These are phyloP conservation scores for Hyaloperonospora arabidopsidis DNA, from an alignment of 352 stramenopile species.

Conservation along the genomic window DNA sequence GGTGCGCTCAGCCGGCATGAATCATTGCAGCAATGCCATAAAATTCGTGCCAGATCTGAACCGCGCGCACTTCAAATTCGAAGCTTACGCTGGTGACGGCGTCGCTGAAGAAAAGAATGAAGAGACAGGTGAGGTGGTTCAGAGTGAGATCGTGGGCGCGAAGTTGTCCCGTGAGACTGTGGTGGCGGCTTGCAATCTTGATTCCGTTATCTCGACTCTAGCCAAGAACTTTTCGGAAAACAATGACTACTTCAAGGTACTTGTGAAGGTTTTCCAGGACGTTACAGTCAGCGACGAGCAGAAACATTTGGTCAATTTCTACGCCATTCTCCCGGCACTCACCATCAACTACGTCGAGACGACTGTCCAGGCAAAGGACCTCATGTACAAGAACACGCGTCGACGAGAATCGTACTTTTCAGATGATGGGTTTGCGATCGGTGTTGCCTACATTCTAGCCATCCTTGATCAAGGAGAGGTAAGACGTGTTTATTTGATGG, in stretches of 20 bases:
- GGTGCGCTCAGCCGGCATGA: constrained; percentile 88
- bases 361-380: constrained; percentile 87
- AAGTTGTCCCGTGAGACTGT: constrained; percentile 76
- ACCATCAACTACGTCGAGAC: constrained; percentile 88
- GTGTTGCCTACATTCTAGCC: constrained; percentile 89
- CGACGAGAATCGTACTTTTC: constrained; percentile 92
- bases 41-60: constrained; percentile 90
- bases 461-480: constrained; percentile 86
- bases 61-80: constrained; percentile 79
- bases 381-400: constrained; percentile 93
- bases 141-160: constrained; percentile 42
- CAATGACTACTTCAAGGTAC: constrained; percentile 90
- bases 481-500: constrained; percentile 2
- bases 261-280: constrained; percentile 85
- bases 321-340: constrained; percentile 80
- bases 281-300: constrained; percentile 82
- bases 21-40: constrained; percentile 89
- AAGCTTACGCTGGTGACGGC: constrained; percentile 57
- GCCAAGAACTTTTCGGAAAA: constrained; percentile 88
- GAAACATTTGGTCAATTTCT: constrained; percentile 90
- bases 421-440: constrained; percentile 93
- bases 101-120: constrained; percentile 51
- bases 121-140: constrained; percentile 39
- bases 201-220: constrained; percentile 81
- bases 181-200: constrained; percentile 77